Base-by-base conservation (phyloP, 169 alveolate genomes). In the Cryptosporidium sp. region DNA sequence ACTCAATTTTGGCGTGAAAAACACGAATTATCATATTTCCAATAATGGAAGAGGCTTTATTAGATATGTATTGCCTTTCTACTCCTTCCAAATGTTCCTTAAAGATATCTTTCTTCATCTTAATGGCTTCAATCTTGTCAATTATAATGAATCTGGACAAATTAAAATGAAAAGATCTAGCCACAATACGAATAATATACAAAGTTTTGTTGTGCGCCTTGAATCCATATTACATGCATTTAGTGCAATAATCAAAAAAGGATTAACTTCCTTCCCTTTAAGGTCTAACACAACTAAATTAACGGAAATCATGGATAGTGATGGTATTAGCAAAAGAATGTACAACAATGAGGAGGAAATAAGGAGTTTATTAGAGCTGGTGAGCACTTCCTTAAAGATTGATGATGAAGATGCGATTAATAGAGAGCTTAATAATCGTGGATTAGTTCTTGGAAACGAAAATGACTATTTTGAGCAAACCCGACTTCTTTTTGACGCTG, bases 141-240 rank as follows among this genome's bases (percentile, higher is more conserved):
- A 23, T 41, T 43, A 23, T 48, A 7, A 6, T 12, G 33, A 26
- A 5, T 18, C 26, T 14, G 55, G 55, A 16, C 31, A 21, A 14
- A 37, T 75, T 12, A 39, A 39, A 41, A 59, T 75, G 48, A 58
- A 21, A 39, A 59, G 50, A 23, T 39, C 67, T 4, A 61, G 33
- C 16, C 50, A 2, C 1, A 35, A n/a, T 33, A 45, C 43, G n/a
- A 21, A 23, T 37, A 33, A 59, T 21, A 5, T 52, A 0, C 50
- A 62, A 23, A 26, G 68, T 55, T 55, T 73, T 1, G 33, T 73
- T 10, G 33, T 58, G 2, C 26, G 41, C 37, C 23, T 73, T 0
- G 89, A 80, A 23, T 69, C 89, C 6, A 39, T 62, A 1, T 26
- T 80, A 29, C 89, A 80, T 62, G 89, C 89, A 7, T 80, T 80